Evolutionary conservation across 495 filamentous ascomycete species (phyloP).

Genomic region (Penicillium maclennaniae): DNA sequence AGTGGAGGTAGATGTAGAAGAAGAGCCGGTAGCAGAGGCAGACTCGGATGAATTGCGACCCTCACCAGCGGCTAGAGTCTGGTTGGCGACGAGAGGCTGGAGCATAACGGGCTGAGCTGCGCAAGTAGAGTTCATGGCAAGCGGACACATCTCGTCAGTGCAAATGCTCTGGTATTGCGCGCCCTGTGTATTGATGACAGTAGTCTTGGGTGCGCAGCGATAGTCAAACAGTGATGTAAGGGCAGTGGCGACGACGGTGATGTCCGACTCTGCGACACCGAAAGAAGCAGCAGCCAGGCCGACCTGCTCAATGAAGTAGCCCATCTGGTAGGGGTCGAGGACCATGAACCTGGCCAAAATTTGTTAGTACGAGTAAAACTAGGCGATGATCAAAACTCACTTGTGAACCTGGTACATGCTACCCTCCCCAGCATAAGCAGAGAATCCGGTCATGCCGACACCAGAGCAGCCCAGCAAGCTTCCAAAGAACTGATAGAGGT

Average conservation of each 20-base stretch:
- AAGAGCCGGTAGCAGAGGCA: neutral
- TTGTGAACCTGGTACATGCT: conserved; percentile 50
- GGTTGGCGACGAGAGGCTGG: conserved; percentile 14
- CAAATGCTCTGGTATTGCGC: conserved; percentile 46
- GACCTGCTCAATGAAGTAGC: conserved; percentile 54
- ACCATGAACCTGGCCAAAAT: conserved; percentile 46
- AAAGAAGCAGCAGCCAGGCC: conserved; percentile 47
- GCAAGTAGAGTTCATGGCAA: conserved; percentile 24
- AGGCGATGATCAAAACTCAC: conserved; percentile 15
- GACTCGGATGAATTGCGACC: conserved; percentile 1
- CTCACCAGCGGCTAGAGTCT: conserved; percentile 14
- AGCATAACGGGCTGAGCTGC: conserved; percentile 5
- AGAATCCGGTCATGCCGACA: conserved; percentile 39
- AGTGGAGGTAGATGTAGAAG: neutral
- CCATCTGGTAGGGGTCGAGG: conserved; percentile 42
- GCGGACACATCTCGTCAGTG: conserved; percentile 33
- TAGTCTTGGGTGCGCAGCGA: conserved; percentile 36
- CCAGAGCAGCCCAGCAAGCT: conserved; percentile 46
- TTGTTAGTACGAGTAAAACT: neutral
- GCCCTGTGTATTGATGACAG: conserved; percentile 23
- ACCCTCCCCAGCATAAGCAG: conserved; percentile 37
- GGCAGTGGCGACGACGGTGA: conserved; percentile 15
- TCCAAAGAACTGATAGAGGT: conserved; percentile 55
- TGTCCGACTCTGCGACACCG: conserved; percentile 37
- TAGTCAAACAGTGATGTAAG: conserved; percentile 43